Percentiles rank a stretch among this genome's conserved stretches.
phyloP scores from a whole-genome alignment of 768 basidiomycete species.

The Leccinum arenicola region DNA sequence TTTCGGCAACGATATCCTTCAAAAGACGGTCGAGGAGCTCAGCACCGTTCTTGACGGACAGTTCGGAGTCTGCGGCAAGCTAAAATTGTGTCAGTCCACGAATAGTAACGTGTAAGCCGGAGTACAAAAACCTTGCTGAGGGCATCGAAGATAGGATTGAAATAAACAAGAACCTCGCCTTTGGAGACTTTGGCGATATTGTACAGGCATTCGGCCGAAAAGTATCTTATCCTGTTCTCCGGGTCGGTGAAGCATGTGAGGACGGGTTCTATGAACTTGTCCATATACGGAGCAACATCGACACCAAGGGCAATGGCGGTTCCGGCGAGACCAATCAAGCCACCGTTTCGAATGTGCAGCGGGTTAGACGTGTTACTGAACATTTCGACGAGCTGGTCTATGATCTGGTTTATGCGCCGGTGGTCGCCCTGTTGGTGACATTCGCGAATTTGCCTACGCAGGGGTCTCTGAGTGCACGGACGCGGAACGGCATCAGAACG shows the following conservation, averaged over 20 bases:
- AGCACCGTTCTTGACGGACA: conserved; percentile 97
- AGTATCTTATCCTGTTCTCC: conserved; percentile 94
- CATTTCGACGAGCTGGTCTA: conserved; percentile 94
- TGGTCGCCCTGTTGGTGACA: conserved; percentile 80
- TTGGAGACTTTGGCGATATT: conserved; percentile 98
- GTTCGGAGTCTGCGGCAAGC: conserved; percentile 94
- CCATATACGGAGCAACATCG: conserved; percentile 92
- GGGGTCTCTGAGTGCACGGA: conserved; percentile 12
- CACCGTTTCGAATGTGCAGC: conserved; percentile 89
- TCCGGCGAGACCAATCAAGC: conserved; percentile 92
- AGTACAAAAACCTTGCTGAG: conserved; percentile 77
- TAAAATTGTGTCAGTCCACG: conserved; percentile 32
- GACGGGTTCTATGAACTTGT: conserved; percentile 85
- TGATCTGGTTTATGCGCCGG: conserved; percentile 78
- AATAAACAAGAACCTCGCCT: conserved; percentile 94
- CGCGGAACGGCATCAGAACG: not conserved
- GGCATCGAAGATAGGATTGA: conserved; percentile 98
- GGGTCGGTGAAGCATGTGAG: conserved; percentile 90
- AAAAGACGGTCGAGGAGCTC: conserved; percentile 95
- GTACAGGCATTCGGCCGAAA: conserved; percentile 96
- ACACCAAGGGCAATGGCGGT: conserved; percentile 96
- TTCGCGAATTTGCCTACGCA: conserved; percentile 75
- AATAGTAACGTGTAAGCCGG: conserved; percentile 1
- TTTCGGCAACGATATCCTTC: conserved; percentile 97
- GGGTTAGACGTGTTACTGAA: conserved; percentile 81